Conservation (phyloP, 2,329 filamentous ascomycete genomes). For the Diaporthe eres region DNA sequence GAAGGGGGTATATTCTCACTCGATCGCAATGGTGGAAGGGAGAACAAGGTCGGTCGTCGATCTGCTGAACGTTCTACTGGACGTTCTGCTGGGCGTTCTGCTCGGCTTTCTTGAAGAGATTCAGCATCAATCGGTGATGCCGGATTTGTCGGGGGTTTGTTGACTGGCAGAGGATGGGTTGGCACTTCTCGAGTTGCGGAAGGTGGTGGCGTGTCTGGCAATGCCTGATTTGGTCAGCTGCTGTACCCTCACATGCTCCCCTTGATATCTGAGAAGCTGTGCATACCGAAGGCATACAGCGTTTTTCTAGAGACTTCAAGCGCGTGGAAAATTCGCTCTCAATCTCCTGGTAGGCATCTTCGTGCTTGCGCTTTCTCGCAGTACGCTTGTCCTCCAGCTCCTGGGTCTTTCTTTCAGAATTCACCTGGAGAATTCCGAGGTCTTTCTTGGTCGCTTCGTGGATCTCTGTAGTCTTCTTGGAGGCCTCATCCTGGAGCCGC, state of each 20-base stretch:
- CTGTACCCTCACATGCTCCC: not conserved
- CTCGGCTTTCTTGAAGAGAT: not conserved
- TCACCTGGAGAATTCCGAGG: not conserved
- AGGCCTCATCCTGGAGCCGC: not conserved
- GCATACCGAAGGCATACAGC: not conserved
- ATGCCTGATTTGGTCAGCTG: conserved; percentile 1
- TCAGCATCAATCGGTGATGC: not conserved
- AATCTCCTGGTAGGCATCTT: not conserved
- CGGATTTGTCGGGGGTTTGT: not conserved
- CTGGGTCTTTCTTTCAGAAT: not conserved
- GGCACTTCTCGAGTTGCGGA: not conserved
- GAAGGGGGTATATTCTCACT: not conserved
- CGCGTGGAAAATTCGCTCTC: not conserved
- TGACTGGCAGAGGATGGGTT: not conserved
- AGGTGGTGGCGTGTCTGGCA: not conserved
- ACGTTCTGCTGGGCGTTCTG: not conserved
- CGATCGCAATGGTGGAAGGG: not conserved
- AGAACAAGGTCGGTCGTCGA: too few relatives aligned
- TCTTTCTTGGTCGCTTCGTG: not conserved
- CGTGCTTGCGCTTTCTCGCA: conserved; percentile 17
- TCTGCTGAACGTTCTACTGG: not conserved
- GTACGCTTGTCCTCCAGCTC: not conserved
- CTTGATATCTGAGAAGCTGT: not conserved
- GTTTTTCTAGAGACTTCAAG: not conserved
- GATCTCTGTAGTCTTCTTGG: not conserved